A percentile compares a stretch with the other conserved stretches of the same genome.
Evolutionary conservation across 2,329 filamentous ascomycete species (phyloP).

Genomic region (Xylariaceae sp.): DNA sequence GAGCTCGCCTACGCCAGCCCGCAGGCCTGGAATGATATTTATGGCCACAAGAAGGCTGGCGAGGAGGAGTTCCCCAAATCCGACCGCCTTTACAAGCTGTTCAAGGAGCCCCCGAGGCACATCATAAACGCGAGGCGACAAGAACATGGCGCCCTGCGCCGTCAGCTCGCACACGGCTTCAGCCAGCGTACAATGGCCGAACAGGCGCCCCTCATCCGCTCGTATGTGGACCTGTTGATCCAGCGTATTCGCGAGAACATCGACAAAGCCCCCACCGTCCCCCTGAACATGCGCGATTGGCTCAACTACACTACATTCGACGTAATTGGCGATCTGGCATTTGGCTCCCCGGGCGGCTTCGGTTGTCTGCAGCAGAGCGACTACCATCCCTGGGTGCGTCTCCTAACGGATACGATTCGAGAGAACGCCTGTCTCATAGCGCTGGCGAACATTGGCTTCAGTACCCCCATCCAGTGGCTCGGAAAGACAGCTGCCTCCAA

Average conservation of each 20-base stretch:
- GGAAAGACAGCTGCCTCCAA: slow-evolving; percentile 24
- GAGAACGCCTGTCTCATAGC: slow-evolving; percentile 30
- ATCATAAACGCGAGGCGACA: slow-evolving; percentile 42
- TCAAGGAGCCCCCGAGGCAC: slow-evolving; percentile 35
- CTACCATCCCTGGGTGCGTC: slow-evolving; percentile 44
- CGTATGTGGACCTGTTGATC: slow-evolving; percentile 46
- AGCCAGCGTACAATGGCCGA: slow-evolving; percentile 47
- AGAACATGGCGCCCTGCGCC: slow-evolving; percentile 43
- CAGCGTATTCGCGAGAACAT: slow-evolving; percentile 38
- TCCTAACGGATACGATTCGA: slow-evolving; percentile 39
- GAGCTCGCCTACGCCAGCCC: slow-evolving; percentile 49
- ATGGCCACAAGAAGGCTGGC: slow-evolving; percentile 43
- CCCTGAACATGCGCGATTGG: slow-evolving; percentile 46
- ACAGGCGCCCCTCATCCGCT: slow-evolving; percentile 48
- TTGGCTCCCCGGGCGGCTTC: slow-evolving; percentile 48
- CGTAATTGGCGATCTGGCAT: slow-evolving; percentile 53
- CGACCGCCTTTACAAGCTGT: slow-evolving; percentile 36
- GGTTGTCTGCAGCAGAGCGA: slow-evolving; percentile 42
- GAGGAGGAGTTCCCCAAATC: slow-evolving; percentile 42
- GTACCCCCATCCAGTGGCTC: slow-evolving; percentile 26
- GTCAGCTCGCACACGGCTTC: slow-evolving; percentile 49
- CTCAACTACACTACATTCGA: slow-evolving; percentile 50
- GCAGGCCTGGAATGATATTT: slow-evolving; percentile 49
- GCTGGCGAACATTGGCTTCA: slow-evolving; percentile 28
- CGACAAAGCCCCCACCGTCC: slow-evolving; percentile 31